A percentile compares a stretch with the other conserved stretches of the same genome.
Conservation (phyloP, 208 protist species). For the Trypanosoma cruzi region DNA sequence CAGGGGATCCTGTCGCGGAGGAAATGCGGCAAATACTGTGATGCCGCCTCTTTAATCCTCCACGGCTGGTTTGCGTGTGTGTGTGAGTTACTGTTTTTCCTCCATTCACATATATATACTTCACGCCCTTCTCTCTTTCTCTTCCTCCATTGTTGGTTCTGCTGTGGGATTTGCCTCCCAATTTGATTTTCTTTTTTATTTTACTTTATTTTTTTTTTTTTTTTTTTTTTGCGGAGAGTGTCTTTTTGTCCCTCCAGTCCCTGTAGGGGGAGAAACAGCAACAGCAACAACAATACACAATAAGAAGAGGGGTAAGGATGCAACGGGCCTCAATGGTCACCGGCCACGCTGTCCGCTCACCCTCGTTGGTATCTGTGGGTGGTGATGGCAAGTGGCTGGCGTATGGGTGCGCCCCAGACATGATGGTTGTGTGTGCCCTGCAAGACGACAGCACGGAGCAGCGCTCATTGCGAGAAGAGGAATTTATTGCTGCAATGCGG, state of each 20-base stretch:
- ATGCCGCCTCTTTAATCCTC: neutral
- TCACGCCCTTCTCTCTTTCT: neutral
- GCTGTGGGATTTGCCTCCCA: too few relatives aligned
- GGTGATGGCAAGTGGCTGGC: conserved; percentile 27
- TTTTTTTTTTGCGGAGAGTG: too few relatives aligned
- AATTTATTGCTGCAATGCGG: conserved; percentile 4
- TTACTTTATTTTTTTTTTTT: conserved; percentile 1
- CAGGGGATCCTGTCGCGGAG: conserved; percentile 59
- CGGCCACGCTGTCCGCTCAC: conserved; percentile 34
- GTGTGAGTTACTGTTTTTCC: neutral
- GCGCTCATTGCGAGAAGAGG: conserved; percentile 13
- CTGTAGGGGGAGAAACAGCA: neutral
- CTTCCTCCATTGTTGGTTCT: neutral
- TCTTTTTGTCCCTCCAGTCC: neutral
- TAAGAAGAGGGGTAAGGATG: conserved; percentile 5
- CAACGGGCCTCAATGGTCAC: conserved; percentile 3
- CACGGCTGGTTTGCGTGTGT: neutral
- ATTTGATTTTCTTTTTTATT: neutral
- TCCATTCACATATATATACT: conserved; percentile 1
- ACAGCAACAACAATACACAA: neutral
- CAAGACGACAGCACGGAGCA: neutral
- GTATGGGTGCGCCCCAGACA: conserved; percentile 21
- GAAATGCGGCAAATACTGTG: conserved; percentile 86
- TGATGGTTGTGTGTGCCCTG: conserved; percentile 26
- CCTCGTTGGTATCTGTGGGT: conserved; percentile 36